Evolutionary conservation across 75 land plant species (phyloP).

Genomic region (Larix kaempferi): DNA sequence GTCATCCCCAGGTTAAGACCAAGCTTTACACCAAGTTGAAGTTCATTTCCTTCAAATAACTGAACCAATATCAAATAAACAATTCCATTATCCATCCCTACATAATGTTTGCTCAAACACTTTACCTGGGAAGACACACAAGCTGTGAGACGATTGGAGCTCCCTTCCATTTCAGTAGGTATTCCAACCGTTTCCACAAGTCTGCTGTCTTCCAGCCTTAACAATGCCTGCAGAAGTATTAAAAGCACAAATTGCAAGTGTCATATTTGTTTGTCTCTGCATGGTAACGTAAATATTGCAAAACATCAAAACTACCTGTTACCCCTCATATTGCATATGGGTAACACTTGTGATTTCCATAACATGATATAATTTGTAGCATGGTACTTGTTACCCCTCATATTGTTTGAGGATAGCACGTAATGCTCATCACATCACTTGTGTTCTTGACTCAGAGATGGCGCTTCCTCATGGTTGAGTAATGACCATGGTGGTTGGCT

Average conservation of each 20-base stretch:
- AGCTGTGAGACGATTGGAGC: constrained; percentile 75
- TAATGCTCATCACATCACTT: too few species aligned
- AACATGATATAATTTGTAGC: too few species aligned
- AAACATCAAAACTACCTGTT: neutral
- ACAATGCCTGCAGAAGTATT: constrained; percentile 52
- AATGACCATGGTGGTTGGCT: too few species aligned
- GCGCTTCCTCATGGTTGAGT: too few species aligned
- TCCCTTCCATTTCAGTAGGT: constrained; percentile 75
- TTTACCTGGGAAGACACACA: constrained; percentile 97
- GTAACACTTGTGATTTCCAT: too few species aligned
- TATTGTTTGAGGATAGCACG: too few species aligned
- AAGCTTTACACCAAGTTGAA: neutral
- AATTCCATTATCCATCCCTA: neutral
- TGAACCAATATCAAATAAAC: neutral
- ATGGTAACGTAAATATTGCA: neutral
- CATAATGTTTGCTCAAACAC: neutral
- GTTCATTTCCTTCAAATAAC: neutral
- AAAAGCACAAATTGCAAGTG: neutral
- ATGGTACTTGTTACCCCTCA: too few species aligned
- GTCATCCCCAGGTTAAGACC: neutral
- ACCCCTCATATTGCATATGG: too few species aligned
- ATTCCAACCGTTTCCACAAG: constrained; percentile 96
- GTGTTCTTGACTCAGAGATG: too few species aligned
- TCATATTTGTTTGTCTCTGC: neutral
- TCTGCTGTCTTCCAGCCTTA: constrained; percentile 79